Evolutionary conservation across 768 basidiomycete genomes (phyloP).

Genomic region (Pulveroboletus sp.): DNA sequence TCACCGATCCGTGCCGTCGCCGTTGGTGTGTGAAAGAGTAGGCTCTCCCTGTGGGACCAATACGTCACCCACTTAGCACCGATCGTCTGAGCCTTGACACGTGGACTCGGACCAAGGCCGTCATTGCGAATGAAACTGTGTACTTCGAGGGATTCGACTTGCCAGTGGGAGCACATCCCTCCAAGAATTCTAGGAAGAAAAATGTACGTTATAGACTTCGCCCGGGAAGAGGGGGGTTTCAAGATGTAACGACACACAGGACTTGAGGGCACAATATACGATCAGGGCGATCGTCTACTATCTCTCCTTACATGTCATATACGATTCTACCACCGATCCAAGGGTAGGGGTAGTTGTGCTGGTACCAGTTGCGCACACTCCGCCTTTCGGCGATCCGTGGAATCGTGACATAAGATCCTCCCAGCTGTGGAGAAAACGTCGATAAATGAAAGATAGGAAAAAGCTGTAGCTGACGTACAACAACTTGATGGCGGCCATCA

Average conservation of each 20-base stretch:
- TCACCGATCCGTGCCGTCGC: constrained; percentile 3
- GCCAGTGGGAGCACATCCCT: too few species aligned
- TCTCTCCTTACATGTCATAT: constrained; percentile 40
- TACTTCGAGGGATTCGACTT: too few species aligned
- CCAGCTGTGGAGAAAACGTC: constrained; percentile 50
- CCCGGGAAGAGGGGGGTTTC: too few species aligned
- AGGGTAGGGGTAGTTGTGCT: constrained; percentile 84
- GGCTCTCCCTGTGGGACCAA: not conserved
- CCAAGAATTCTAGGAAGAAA: too few species aligned
- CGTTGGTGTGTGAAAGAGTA: constrained; percentile 3
- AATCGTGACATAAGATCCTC: constrained; percentile 85
- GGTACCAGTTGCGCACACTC: constrained; percentile 87
- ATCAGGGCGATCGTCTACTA: too few species aligned
- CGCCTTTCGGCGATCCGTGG: constrained; percentile 76
- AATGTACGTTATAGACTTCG: too few species aligned
- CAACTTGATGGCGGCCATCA: constrained; percentile 80
- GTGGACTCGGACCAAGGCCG: too few species aligned
- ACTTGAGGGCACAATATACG: too few species aligned
- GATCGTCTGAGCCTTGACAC: too few species aligned
- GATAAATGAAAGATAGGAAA: not conserved
- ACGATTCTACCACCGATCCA: constrained; percentile 77
- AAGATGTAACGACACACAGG: too few species aligned
- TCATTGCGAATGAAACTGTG: too few species aligned
- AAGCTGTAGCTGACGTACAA: constrained; percentile 51
- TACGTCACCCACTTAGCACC: too few species aligned